Conservation (phyloP, 768 basidiomycete species). For the Paxillus rubicundulus region DNA sequence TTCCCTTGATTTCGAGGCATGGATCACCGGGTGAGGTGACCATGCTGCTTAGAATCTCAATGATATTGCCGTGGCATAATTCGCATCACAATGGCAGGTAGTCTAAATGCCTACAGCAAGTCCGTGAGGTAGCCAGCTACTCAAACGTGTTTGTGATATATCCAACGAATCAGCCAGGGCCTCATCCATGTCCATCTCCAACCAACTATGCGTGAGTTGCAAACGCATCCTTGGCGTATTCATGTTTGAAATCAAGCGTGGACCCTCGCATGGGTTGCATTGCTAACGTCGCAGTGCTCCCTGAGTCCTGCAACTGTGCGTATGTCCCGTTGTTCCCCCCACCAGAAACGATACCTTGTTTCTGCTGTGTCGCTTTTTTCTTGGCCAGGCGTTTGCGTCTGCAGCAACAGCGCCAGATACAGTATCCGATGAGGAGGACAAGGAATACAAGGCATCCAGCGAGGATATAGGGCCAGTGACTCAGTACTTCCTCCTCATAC, state of each 20-base stretch:
- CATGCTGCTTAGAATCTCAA: no score
- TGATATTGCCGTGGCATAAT: not conserved
- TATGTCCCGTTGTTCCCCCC: conserved; percentile 17
- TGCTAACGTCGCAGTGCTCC: conserved; percentile 25
- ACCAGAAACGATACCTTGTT: not conserved
- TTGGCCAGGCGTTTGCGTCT: conserved; percentile 34
- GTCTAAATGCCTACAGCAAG: conserved; percentile 13
- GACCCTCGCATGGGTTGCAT: conserved; percentile 30
- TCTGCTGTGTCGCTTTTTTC: conserved; percentile 20
- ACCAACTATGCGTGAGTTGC: conserved; percentile 3
- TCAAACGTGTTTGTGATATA: conserved; percentile 17
- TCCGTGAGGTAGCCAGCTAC: conserved; percentile 35
- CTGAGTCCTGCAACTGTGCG: conserved; percentile 24
- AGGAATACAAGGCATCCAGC: conserved; percentile 55
- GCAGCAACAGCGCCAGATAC: conserved; percentile 63
- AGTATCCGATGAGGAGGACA: conserved; percentile 43
- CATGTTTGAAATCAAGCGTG: conserved; percentile 15
- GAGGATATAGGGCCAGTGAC: conserved; percentile 74
- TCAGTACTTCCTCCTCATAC: conserved; percentile 61
- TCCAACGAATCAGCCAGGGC: conserved; percentile 4
- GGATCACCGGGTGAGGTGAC: no score
- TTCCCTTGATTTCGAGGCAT: no score
- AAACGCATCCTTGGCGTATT: conserved; percentile 18
- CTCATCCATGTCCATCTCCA: not conserved
- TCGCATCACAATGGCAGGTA: conserved; percentile 6